These are phyloP conservation scores for Aspergillus diversus DNA, from an alignment of 495 filamentous ascomycete species.

Conservation along the genomic window DNA sequence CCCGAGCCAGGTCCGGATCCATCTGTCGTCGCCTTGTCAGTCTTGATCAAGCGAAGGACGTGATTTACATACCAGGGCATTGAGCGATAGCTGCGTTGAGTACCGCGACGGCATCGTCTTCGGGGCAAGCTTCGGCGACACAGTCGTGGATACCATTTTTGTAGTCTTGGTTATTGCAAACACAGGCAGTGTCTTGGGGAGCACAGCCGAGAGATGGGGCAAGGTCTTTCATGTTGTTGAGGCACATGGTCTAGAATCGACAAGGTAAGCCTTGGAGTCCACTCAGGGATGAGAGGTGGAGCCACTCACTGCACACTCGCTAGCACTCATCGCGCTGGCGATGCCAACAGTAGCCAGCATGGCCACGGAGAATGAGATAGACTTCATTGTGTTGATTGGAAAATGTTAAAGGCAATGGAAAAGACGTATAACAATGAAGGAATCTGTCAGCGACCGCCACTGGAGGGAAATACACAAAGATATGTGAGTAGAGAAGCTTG, in stretches of 20 bases:
- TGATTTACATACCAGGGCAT: slow-evolving; percentile 33
- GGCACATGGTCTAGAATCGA: slow-evolving; percentile 63
- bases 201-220: slow-evolving; percentile 63
- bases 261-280: slow-evolving; percentile 5
- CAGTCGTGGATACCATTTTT: slow-evolving; percentile 80
- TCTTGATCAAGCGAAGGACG: background rate
- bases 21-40: slow-evolving; percentile 12
- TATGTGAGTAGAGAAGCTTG: slow-evolving; percentile 12
- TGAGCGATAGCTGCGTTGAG: slow-evolving; percentile 39
- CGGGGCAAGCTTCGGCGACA: slow-evolving; percentile 65
- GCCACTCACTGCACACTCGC: slow-evolving; percentile 45
- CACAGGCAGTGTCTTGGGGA: slow-evolving; percentile 60
- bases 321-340: slow-evolving; percentile 34
- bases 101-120: slow-evolving; percentile 44
- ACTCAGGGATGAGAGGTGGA: background rate
- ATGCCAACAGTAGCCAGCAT: slow-evolving; percentile 40
- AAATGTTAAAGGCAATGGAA: background rate
- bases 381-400: slow-evolving; percentile 44
- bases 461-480: background rate
- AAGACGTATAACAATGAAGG: background rate
- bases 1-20: slow-evolving; percentile 15
- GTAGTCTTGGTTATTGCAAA: slow-evolving; percentile 72
- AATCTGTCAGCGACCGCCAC: background rate
- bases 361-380: slow-evolving; percentile 39
- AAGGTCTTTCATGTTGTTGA: slow-evolving; percentile 71